Percentiles rank a stretch among this genome's conserved stretches.
These are phyloP conservation scores for Fallopia convolvulus DNA, from an alignment of 148 eudicot species.

Conservation along the genomic window DNA sequence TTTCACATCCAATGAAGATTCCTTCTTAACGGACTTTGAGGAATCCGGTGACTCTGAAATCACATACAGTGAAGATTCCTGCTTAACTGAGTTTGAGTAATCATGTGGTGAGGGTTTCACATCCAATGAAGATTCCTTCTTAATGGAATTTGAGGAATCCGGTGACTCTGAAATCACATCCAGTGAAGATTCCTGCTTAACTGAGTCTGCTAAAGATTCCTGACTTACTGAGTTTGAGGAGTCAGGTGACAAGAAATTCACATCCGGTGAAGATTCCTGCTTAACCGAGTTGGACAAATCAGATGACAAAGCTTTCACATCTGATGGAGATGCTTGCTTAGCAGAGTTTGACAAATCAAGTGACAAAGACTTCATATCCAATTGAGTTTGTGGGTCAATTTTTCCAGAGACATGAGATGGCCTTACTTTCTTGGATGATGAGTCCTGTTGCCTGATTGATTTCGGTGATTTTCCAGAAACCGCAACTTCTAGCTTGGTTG, in stretches of 20 bases:
- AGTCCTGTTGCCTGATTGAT: slow-evolving; percentile 18
- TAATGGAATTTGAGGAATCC: slow-evolving; percentile 10
- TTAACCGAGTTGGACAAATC: slow-evolving; percentile 12
- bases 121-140: slow-evolving; percentile 11
- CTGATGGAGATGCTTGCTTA: slow-evolving; percentile 12
- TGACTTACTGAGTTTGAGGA: background rate
- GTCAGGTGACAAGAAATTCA: slow-evolving; percentile 14
- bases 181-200: slow-evolving; percentile 16
- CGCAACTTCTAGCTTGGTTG: slow-evolving; percentile 10
- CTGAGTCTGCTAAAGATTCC: background rate
- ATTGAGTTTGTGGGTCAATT: slow-evolving; percentile 22
- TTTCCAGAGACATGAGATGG: slow-evolving; percentile 20
- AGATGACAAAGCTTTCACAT: slow-evolving; percentile 15
- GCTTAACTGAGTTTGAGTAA: slow-evolving; percentile 9
- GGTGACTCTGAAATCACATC: slow-evolving; percentile 9
- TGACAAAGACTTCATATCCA: slow-evolving; percentile 17
- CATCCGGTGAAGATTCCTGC: slow-evolving; percentile 16
- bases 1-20: background rate
- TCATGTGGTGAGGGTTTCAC: background rate
- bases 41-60: slow-evolving; percentile 16
- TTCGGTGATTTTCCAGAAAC: slow-evolving; percentile 14
- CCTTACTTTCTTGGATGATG: slow-evolving; percentile 6
- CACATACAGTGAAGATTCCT: slow-evolving; percentile 15
- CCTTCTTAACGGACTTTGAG: slow-evolving; percentile 12
- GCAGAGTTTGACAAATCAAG: slow-evolving; percentile 13